These are phyloP conservation scores for Prillingera fragicola DNA, from an alignment of 1,284 basidiomycete species.

Conservation along the genomic window DNA sequence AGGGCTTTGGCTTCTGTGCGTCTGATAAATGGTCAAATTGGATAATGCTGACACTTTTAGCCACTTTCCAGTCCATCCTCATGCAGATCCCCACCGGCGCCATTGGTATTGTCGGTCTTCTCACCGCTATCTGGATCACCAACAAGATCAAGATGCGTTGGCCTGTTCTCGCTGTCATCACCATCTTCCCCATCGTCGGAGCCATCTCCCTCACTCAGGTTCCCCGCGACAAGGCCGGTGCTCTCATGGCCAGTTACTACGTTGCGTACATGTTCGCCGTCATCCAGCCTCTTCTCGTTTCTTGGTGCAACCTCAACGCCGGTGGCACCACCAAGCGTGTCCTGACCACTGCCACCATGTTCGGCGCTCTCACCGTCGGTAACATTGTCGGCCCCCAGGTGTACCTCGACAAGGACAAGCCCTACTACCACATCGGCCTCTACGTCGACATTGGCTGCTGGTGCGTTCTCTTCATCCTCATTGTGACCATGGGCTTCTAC, in stretches of 20 bases:
- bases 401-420: constrained; percentile 33
- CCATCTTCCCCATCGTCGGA: constrained; percentile 38
- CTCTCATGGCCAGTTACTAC: constrained; percentile 39
- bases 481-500: constrained; percentile 39
- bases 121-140: constrained; percentile 50
- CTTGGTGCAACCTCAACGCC: constrained; percentile 42
- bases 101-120: constrained; percentile 51
- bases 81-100: constrained; percentile 52
- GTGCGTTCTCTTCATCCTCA: constrained; percentile 30
- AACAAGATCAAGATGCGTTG: constrained; percentile 53
- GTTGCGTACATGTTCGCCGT: constrained; percentile 34
- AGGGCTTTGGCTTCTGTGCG: constrained; percentile 35
- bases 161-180: constrained; percentile 51
- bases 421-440: constrained; percentile 36
- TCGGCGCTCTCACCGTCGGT: not conserved
- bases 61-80: constrained; percentile 44
- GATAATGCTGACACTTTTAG: constrained; percentile 9
- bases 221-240: constrained; percentile 20
- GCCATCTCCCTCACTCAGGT: constrained; percentile 35
- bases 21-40: too few relatives aligned
- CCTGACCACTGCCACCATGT: constrained; percentile 32
- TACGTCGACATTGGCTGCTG: constrained; percentile 41
- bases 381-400: constrained; percentile 39
- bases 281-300: constrained; percentile 38
- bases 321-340: constrained; percentile 43